Evolutionary conservation across 192 early-diverging fungal species (phyloP).

Genomic region (Dissophora ornata): DNA sequence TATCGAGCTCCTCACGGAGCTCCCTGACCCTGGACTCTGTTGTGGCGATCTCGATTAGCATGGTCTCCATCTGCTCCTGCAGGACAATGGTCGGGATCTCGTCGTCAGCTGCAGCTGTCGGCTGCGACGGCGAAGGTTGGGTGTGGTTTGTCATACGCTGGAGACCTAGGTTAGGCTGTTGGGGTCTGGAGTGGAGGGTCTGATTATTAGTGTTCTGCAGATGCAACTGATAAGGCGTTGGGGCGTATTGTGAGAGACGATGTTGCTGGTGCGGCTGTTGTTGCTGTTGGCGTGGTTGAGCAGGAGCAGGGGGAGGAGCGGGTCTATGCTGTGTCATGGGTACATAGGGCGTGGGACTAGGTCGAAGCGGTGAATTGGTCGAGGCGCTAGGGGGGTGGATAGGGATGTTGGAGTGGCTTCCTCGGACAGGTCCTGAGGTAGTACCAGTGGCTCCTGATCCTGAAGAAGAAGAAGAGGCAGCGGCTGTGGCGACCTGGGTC

Average conservation of each 20-base stretch:
- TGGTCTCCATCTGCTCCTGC: conserved; percentile 50
- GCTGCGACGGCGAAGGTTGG: not conserved
- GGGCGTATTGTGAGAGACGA: conserved; percentile 6
- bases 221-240: not conserved
- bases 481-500: no score
- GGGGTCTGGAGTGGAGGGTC: conserved; percentile 7
- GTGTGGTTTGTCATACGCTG: not conserved
- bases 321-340: conserved; percentile 17
- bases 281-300: conserved; percentile 16
- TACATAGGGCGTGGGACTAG: not conserved
- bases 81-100: conserved; percentile 51
- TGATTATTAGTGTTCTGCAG: conserved; percentile 5
- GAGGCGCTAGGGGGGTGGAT: conserved; percentile 8
- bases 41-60: conserved; percentile 32
- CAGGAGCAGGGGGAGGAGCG: not conserved
- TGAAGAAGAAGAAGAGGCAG: not conserved
- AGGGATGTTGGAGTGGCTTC: conserved; percentile 27
- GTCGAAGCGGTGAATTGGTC: not conserved
- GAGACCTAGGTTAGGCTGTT: conserved; percentile 6
- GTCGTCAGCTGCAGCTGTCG: conserved; percentile 18
- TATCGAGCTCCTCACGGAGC: conserved; percentile 47
- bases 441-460: not conserved
- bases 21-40: conserved; percentile 37
- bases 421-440: conserved; percentile 4
- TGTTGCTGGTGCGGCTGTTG: conserved; percentile 19